phyloP scores from a whole-genome alignment of 1,139 yeast genomes.

The Protomyces inundatus region DNA sequence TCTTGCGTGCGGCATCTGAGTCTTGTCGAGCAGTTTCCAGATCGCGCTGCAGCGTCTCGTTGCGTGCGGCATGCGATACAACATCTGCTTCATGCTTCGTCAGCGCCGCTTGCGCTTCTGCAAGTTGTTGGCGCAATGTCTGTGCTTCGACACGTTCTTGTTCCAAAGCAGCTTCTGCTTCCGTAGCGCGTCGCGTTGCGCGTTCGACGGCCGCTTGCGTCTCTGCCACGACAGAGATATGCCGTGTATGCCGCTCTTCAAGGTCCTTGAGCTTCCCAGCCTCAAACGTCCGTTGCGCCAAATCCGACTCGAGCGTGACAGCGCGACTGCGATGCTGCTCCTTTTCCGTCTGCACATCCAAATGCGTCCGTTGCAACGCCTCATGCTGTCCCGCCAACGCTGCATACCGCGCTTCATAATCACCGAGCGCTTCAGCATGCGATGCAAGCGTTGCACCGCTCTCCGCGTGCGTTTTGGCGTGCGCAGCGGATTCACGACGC shows the following conservation, averaged over 20 bases:
- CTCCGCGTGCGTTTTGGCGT: background rate
- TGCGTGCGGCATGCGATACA: background rate
- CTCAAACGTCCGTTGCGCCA: background rate
- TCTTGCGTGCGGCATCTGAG: background rate
- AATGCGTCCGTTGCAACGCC: background rate
- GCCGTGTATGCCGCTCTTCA: constrained; percentile 14
- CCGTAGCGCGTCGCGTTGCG: constrained; percentile 9
- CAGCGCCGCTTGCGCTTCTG: constrained; percentile 3
- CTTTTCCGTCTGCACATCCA: background rate
- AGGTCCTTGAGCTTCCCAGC: constrained; percentile 5
- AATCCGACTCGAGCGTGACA: constrained; percentile 6
- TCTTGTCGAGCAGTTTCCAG: constrained; percentile 7
- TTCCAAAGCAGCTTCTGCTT: constrained; percentile 2
- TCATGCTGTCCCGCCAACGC: constrained; percentile 6
- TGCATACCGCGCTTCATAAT: constrained; percentile 5
- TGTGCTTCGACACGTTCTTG: background rate
- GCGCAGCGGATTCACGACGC: constrained; percentile 6
- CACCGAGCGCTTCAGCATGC: constrained; percentile 7
- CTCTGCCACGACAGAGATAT: constrained; percentile 3
- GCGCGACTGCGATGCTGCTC: constrained; percentile 14
- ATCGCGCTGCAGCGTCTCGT: constrained; percentile 6
- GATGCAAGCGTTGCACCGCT: background rate
- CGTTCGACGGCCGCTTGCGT: constrained; percentile 3
- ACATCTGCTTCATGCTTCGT: constrained; percentile 3
- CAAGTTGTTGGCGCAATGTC: background rate